These are phyloP conservation scores for Malus fusca DNA, from an alignment of 306 rosid genomes.

Conservation along the genomic window DNA sequence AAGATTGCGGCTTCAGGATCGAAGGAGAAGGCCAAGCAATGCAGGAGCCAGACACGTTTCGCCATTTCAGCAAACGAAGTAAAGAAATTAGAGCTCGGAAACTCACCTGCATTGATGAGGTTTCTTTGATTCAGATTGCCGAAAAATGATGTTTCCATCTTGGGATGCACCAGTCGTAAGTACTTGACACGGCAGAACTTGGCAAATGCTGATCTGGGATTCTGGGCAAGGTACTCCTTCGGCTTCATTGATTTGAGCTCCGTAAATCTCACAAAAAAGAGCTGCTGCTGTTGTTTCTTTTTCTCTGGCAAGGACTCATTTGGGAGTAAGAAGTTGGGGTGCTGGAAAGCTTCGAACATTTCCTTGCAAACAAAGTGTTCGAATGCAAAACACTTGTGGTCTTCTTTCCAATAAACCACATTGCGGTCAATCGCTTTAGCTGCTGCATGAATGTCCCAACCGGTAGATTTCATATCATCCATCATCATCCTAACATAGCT, in stretches of 20 bases:
- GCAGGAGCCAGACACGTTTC: slow-evolving; percentile 75
- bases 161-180: slow-evolving; percentile 58
- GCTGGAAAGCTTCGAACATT: slow-evolving; percentile 69
- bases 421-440: slow-evolving; percentile 47
- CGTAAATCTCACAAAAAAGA: slow-evolving; percentile 45
- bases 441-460: slow-evolving; percentile 63
- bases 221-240: slow-evolving; percentile 38
- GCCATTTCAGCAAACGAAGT: slow-evolving; percentile 72
- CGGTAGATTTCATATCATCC: slow-evolving; percentile 57
- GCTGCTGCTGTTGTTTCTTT: slow-evolving; percentile 26
- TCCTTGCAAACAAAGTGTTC: slow-evolving; percentile 72
- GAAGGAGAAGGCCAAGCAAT: slow-evolving; percentile 73
- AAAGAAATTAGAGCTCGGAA: slow-evolving; percentile 56
- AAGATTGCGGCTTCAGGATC: slow-evolving; percentile 61
- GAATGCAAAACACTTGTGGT: slow-evolving; percentile 67
- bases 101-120: slow-evolving; percentile 43
- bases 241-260: slow-evolving; percentile 60
- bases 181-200: slow-evolving; percentile 68
- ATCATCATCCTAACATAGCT: slow-evolving; percentile 50
- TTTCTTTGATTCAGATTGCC: slow-evolving; percentile 60
- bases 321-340: slow-evolving; percentile 50
- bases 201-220: slow-evolving; percentile 58
- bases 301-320: slow-evolving; percentile 30
- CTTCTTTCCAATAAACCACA: slow-evolving; percentile 46
- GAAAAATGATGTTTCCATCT: slow-evolving; percentile 62